A percentile compares a stretch with the other conserved stretches of the same genome.
These are phyloP conservation scores for Ophiobolus disseminans DNA, from an alignment of 2,329 filamentous ascomycete genomes.

Conservation along the genomic window DNA sequence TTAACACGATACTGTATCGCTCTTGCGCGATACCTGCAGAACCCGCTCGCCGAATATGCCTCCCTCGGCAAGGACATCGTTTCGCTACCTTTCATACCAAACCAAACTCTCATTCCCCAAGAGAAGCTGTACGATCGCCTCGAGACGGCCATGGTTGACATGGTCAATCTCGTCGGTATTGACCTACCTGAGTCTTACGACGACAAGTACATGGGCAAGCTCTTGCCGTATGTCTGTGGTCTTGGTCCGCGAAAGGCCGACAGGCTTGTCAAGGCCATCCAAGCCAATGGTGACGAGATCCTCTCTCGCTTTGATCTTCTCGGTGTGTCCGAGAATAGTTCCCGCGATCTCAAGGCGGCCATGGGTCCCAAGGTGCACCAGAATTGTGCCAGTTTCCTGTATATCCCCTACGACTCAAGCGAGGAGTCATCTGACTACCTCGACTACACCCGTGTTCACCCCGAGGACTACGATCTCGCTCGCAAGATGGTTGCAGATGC, in stretches of 20 bases:
- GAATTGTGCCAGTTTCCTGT: slow-evolving; percentile 96
- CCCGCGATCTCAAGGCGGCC: slow-evolving; percentile 44
- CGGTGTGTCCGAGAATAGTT: slow-evolving; percentile 79
- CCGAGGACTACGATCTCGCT: slow-evolving; percentile 96
- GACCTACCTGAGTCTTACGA: slow-evolving; percentile 91
- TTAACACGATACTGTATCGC: slow-evolving; percentile 89
- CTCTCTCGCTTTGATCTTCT: slow-evolving; percentile 86
- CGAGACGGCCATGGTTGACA: slow-evolving; percentile 97
- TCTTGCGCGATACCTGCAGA: slow-evolving; percentile 89
- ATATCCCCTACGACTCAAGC: slow-evolving; percentile 83
- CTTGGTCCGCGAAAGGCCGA: slow-evolving; percentile 91
- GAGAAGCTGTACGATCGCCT: slow-evolving; percentile 87
- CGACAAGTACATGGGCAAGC: slow-evolving; percentile 81
- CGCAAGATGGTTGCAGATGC: slow-evolving; percentile 99
- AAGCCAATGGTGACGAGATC: slow-evolving; percentile 86
- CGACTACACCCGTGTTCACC: slow-evolving; percentile 96
- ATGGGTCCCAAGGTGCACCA: slow-evolving; percentile 92
- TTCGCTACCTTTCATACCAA: slow-evolving; percentile 86
- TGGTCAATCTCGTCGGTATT: slow-evolving; percentile 95
- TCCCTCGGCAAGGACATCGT: slow-evolving; percentile 86
- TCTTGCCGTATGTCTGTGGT: slow-evolving; percentile 89
- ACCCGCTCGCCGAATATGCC: slow-evolving; percentile 95
- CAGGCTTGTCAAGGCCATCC: slow-evolving; percentile 85
- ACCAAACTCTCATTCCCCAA: slow-evolving; percentile 85
- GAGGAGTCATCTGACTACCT: slow-evolving; percentile 86